phyloP scores from a whole-genome alignment of 2,329 filamentous ascomycete genomes.

The Cercospora sesami region DNA sequence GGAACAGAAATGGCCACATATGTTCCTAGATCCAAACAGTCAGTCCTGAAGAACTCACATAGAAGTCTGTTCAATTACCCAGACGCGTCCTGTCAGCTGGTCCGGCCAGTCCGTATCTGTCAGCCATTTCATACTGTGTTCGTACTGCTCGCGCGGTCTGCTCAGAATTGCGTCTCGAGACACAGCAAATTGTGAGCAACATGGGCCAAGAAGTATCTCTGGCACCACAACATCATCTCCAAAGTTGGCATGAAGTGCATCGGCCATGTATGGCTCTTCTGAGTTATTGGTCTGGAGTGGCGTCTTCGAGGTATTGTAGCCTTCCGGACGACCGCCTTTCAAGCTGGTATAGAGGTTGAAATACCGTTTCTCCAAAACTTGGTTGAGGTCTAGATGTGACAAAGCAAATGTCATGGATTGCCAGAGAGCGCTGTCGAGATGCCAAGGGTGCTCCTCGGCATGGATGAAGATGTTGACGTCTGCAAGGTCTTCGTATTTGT shows the following conservation, averaged over 20 bases:
- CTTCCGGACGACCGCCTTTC: constrained; percentile 18
- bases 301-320: constrained; percentile 23
- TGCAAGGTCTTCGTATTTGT: constrained; percentile 60
- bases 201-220: constrained; percentile 20
- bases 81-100: constrained; percentile 18
- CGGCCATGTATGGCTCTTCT: constrained; percentile 23
- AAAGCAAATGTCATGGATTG: constrained; percentile 21
- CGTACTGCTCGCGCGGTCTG: constrained; percentile 21
- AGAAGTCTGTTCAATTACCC: constrained; percentile 7
- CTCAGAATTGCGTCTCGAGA: constrained; percentile 16
- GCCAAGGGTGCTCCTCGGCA: constrained; percentile 37
- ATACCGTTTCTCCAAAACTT: constrained; percentile 17
- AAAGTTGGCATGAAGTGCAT: constrained; percentile 21
- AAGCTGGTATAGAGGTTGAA: constrained; percentile 26
- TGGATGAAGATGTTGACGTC: constrained; percentile 63
- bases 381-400: constrained; percentile 18
- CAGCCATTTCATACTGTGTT: constrained; percentile 19
- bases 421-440: constrained; percentile 19
- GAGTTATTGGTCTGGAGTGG: constrained; percentile 14
- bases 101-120: constrained; percentile 19
- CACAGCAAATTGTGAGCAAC: constrained; percentile 27
- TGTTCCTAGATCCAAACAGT: constrained; percentile 21
- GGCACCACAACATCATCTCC: constrained; percentile 19
- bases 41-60: not conserved
- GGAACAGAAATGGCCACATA: constrained; percentile 24